phyloP scores from a whole-genome alignment of 176 grass and related monocot species.

The Sorghum bicolor region Sorghum_bicolor_NCBIv3 NC_012875.2:60497001-60497500 shows the following conservation, averaged over 20 bases:
- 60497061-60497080: not conserved
- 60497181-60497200: not conserved
- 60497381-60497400: not conserved
- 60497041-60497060: not conserved
- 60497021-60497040: not conserved
- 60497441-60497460: conserved; percentile 91
- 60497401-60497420: conserved; percentile 22
- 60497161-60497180: not conserved
- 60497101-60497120: not conserved
- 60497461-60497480: conserved; percentile 97
- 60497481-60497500: conserved; percentile 95
- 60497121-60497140: not conserved
- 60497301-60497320: not conserved
- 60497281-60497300: not conserved
- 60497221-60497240: not conserved
- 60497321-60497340: not conserved
- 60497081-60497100: not conserved
- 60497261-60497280: not conserved
- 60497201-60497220: not conserved
- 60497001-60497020: not conserved
- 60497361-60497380: not conserved
- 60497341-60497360: not conserved
- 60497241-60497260: not conserved
- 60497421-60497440: conserved; percentile 92
- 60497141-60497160: not conserved